These are phyloP conservation scores for Saccharomyces eubayanus DNA, from an alignment of 805 yeast genomes.

Conservation along the genomic window DNA sequence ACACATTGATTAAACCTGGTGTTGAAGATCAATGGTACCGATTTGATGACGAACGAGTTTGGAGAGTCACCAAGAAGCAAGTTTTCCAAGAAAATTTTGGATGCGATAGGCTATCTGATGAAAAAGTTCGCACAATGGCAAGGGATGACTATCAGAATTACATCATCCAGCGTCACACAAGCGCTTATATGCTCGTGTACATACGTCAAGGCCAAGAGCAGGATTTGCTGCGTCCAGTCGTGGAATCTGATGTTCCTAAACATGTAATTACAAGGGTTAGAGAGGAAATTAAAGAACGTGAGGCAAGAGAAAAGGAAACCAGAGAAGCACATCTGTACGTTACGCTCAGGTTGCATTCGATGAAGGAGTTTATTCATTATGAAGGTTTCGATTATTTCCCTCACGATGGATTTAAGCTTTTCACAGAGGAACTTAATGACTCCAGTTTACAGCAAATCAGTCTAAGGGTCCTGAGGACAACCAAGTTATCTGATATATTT, in stretches of 20 bases:
- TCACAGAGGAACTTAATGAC: conserved; percentile 42
- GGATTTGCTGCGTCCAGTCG: conserved; percentile 50
- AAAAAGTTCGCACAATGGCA: conserved; percentile 42
- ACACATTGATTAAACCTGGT: conserved; percentile 83
- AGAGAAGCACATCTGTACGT: conserved; percentile 66
- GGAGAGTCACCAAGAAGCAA: conserved; percentile 73
- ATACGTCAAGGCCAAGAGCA: conserved; percentile 55
- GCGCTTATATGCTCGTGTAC: conserved; percentile 96
- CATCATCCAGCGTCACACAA: conserved; percentile 70
- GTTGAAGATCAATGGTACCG: conserved; percentile 68
- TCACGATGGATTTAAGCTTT: conserved; percentile 42
- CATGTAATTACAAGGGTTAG: conserved; percentile 61
- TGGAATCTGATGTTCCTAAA: conserved; percentile 51
- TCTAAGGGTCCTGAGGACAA: conserved; percentile 49
- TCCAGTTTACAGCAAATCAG: conserved; percentile 38
- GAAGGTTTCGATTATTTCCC: conserved; percentile 66
- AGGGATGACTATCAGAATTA: conserved; percentile 57
- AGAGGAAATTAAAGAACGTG: conserved; percentile 52
- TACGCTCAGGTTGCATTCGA: conserved; percentile 49
- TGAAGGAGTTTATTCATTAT: conserved; percentile 46
- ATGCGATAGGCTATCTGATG: conserved; percentile 48
- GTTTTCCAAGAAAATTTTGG: conserved; percentile 93
- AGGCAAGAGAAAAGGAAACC: conserved; percentile 44
- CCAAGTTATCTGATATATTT: conserved; percentile 43
- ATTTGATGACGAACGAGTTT: conserved; percentile 93